Evolutionary conservation across 306 rosid genomes (phyloP).

Genomic region (barrel medic (Medicago truncatula)): MtrunA17r5.0-ANR NC_053045.1:27073001-27073500

Average conservation of each 20-base stretch:
- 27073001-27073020: background rate
- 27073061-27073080: conserved; percentile 50
- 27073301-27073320: background rate
- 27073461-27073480: too few species aligned
- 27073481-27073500: too few species aligned
- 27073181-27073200: background rate
- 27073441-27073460: too few species aligned
- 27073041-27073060: conserved; percentile 22
- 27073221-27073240: background rate
- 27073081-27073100: conserved; percentile 81
- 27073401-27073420: too few species aligned
- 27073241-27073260: background rate
- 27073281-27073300: background rate
- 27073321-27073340: too few species aligned
- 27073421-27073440: too few species aligned
- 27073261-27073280: background rate
- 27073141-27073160: conserved; percentile 17
- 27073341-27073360: too few species aligned
- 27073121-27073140: conserved; percentile 21
- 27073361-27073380: too few species aligned
- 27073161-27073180: background rate
- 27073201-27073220: conserved; percentile 10
- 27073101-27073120: conserved; percentile 84
- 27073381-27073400: too few species aligned
- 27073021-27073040: background rate